Conservation (phyloP, 2,329 filamentous ascomycete genomes). For the Colletotrichum sp. region DNA sequence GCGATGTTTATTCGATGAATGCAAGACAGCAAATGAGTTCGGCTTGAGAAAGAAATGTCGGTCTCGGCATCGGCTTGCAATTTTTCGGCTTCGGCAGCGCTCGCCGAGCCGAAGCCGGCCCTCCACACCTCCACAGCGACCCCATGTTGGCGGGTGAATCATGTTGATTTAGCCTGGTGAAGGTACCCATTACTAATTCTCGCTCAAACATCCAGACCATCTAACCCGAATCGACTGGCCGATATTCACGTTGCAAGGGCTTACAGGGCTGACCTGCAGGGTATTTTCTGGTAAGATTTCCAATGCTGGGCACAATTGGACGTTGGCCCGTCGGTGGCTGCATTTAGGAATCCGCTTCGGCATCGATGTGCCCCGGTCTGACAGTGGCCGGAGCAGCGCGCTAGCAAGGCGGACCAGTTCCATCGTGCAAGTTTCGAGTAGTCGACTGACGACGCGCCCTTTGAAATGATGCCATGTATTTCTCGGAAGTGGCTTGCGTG, state of each 20-base stretch:
- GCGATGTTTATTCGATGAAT: background rate
- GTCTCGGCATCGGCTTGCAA: background rate
- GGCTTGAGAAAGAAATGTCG: background rate
- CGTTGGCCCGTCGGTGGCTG: background rate
- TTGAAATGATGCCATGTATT: conserved; percentile 13
- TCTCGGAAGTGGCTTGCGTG: background rate
- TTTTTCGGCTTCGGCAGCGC: conserved; percentile 6
- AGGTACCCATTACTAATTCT: background rate
- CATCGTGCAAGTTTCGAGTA: background rate
- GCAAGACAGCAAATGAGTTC: background rate
- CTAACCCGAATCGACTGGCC: background rate
- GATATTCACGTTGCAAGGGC: background rate
- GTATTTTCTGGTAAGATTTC: background rate
- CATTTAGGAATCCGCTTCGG: background rate
- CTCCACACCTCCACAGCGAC: background rate
- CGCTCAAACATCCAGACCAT: background rate
- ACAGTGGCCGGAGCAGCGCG: background rate
- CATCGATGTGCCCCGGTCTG: background rate
- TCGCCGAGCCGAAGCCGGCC: background rate
- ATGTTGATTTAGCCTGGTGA: background rate
- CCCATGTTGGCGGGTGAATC: background rate
- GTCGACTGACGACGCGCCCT: conserved; percentile 3
- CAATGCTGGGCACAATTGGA: background rate
- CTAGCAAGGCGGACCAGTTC: background rate
- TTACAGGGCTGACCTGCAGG: background rate